phyloP scores from a whole-genome alignment of 2,329 filamentous ascomycete species.

The Alternaria brassicicola region DNA sequence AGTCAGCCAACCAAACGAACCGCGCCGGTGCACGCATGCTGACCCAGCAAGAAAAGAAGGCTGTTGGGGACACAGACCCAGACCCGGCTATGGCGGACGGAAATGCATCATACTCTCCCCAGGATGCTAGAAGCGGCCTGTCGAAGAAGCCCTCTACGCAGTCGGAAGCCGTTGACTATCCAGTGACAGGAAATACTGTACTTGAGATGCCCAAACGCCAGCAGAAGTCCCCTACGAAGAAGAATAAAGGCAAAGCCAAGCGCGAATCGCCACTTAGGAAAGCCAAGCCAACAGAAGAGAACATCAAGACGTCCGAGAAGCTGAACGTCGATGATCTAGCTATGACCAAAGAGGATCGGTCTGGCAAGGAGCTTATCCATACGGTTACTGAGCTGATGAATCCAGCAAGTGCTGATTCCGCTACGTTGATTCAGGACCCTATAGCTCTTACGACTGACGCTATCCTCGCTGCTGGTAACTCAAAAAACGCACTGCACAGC shows the following conservation, averaged over 20 bases:
- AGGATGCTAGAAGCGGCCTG: slow-evolving; percentile 46
- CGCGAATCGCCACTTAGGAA: background rate
- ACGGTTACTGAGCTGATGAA: background rate
- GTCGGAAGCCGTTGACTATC: background rate
- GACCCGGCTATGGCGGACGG: background rate
- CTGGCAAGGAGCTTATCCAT: background rate
- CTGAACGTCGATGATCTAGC: background rate
- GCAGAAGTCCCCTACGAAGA: slow-evolving; percentile 18
- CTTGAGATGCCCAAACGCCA: slow-evolving; percentile 24
- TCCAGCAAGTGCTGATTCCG: background rate
- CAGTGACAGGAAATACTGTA: slow-evolving; percentile 21
- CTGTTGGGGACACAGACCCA: background rate
- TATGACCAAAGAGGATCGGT: background rate
- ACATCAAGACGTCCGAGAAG: background rate
- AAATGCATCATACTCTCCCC: slow-evolving; percentile 39
- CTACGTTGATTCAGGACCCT: background rate
- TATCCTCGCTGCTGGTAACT: background rate
- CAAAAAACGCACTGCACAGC: background rate
- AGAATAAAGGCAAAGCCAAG: slow-evolving; percentile 1
- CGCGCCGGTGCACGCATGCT: background rate
- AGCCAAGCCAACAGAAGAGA: background rate
- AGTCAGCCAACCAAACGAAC: background rate
- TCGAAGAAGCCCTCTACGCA: slow-evolving; percentile 17
- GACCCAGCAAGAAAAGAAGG: slow-evolving; percentile 4
- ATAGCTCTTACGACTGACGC: background rate